Percentiles rank a stretch among this genome's conserved stretches.
Evolutionary conservation across 208 protist species (phyloP).

Genomic region (Leishmania arabica): DNA sequence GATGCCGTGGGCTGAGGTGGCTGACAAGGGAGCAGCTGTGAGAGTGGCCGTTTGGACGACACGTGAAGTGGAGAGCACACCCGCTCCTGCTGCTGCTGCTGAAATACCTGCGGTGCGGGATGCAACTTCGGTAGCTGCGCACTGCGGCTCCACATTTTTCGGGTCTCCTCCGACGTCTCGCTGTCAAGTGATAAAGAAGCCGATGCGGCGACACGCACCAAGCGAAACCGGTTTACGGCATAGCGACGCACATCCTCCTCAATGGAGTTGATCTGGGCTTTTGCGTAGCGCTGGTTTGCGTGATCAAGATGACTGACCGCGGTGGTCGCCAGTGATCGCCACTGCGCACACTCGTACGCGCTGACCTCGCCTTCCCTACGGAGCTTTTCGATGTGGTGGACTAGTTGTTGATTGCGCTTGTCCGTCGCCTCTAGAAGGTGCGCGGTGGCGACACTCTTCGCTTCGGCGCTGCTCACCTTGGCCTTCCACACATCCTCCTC

Average conservation of each 20-base stretch:
- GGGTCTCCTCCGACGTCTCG: slow-evolving; percentile 10
- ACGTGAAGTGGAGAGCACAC: neutral
- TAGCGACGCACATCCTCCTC: slow-evolving; percentile 22
- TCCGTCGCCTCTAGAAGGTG: slow-evolving; percentile 15
- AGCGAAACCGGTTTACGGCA: neutral
- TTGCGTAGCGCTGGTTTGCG: slow-evolving; percentile 7
- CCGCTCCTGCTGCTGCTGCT: neutral
- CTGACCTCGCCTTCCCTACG: slow-evolving; percentile 29
- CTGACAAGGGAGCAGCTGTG: neutral
- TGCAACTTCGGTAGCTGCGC: slow-evolving; percentile 11
- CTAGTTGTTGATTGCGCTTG: slow-evolving; percentile 25
- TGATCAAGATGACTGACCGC: slow-evolving; percentile 12
- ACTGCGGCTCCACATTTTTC: slow-evolving; percentile 26
- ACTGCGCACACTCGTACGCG: slow-evolving; percentile 35
- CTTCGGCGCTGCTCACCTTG: neutral
- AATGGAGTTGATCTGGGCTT: slow-evolving; percentile 9
- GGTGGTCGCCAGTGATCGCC: slow-evolving; percentile 45
- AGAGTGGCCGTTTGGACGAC: neutral
- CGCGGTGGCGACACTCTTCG: neutral
- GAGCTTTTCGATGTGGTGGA: slow-evolving; percentile 29
- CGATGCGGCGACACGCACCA: neutral
- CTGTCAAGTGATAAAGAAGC: neutral
- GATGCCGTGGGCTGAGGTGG: too few species aligned
- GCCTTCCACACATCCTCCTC: slow-evolving; percentile 1
- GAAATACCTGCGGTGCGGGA: neutral